These are phyloP conservation scores for Pyrus hybrid DNA, from an alignment of 331 rosid species.

Conservation along the genomic window DNA sequence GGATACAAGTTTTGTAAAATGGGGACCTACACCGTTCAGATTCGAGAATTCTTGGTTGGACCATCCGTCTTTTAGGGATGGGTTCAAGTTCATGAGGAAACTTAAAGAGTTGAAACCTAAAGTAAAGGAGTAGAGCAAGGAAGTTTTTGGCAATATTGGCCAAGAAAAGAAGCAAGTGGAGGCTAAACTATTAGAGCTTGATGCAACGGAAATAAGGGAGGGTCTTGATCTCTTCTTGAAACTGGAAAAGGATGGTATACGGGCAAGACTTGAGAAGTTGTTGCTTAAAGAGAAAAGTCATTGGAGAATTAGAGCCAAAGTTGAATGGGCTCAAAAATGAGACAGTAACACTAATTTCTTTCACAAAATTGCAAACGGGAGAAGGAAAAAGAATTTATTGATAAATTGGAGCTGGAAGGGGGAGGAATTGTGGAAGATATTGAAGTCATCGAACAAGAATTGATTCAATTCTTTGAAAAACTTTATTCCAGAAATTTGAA, in stretches of 20 bases:
- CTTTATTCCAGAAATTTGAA: neutral
- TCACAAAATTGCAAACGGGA: neutral
- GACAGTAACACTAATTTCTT: neutral
- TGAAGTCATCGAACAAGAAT: neutral
- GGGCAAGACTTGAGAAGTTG: neutral
- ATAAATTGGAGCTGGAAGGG: neutral
- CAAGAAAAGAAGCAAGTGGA: neutral
- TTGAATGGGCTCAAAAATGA: neutral
- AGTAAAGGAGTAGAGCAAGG: neutral
- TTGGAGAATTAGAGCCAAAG: neutral
- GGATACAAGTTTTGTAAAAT: neutral
- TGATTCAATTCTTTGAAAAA: neutral
- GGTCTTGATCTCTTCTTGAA: neutral
- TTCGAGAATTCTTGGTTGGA: neutral
- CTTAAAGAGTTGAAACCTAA: too few species aligned
- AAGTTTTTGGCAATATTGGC: neutral
- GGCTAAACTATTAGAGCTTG: neutral
- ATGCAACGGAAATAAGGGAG: neutral
- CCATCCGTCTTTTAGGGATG: too few species aligned
- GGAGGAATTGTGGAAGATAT: neutral
- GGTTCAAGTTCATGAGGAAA: neutral
- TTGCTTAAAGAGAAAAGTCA: neutral
- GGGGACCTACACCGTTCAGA: neutral
- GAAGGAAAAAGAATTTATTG: neutral
- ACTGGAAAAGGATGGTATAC: neutral